Percentiles rank a stretch among this genome's conserved stretches.
Conservation (phyloP, 768 basidiomycete species). For the Lactarius akahatsu region DNA sequence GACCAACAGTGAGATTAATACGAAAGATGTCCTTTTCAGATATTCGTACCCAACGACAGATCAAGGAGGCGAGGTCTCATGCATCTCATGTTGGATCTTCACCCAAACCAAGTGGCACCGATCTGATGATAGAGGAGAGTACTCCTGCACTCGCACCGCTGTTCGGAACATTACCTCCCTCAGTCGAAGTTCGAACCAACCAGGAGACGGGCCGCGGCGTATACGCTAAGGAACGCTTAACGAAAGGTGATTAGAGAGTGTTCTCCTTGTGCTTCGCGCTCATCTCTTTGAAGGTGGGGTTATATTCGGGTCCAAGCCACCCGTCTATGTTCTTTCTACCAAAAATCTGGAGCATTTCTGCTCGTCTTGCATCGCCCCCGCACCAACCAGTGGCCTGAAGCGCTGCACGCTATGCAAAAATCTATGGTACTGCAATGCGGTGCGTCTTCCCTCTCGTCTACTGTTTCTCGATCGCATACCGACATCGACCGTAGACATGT, state of each 20-base stretch:
- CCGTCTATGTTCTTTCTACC: constrained; percentile 64
- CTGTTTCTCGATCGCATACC: constrained; percentile 8
- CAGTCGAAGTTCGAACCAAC: constrained; percentile 9
- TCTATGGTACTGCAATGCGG: constrained; percentile 73
- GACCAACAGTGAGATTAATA: not conserved
- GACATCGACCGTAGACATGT: constrained; percentile 48
- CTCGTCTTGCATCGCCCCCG: constrained; percentile 58
- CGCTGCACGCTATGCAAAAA: constrained; percentile 73
- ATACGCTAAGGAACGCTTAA: constrained; percentile 29
- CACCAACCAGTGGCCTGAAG: constrained; percentile 46
- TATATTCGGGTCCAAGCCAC: constrained; percentile 58
- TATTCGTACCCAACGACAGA: constrained; percentile 19
- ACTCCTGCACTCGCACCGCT: constrained; percentile 2
- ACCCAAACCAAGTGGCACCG: not conserved
- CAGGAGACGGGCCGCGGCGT: constrained; percentile 26
- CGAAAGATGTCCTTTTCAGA: constrained; percentile 22
- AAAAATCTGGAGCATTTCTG: constrained; percentile 61
- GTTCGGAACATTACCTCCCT: constrained; percentile 22
- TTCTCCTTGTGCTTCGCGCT: not conserved
- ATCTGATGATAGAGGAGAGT: not conserved
- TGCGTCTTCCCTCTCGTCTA: constrained; percentile 38
- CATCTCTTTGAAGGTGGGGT: constrained; percentile 49
- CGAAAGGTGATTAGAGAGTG: constrained; percentile 16
- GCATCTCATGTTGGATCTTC: constrained; percentile 21
- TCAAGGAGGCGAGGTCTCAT: constrained; percentile 21